phyloP scores from a whole-genome alignment of 495 filamentous ascomycete species.

The Aspergillus funiculosus region DNA sequence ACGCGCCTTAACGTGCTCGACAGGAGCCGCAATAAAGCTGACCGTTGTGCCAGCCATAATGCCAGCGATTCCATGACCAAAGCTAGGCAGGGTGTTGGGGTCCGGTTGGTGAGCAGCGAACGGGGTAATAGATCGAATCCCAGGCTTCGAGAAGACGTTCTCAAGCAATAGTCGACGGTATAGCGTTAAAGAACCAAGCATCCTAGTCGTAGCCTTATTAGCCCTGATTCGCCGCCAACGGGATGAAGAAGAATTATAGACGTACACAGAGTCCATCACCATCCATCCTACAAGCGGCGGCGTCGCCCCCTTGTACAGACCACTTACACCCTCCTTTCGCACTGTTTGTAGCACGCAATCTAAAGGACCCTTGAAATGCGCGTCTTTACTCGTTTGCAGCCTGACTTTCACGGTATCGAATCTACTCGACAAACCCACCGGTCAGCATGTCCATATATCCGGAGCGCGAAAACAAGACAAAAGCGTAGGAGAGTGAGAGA shows the following conservation, averaged over 20 bases:
- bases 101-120: constrained; percentile 29
- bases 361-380: constrained; percentile 78
- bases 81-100: constrained; percentile 54
- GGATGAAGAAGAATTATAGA: neutral
- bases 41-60: constrained; percentile 85
- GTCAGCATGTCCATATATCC: constrained; percentile 14
- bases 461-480: neutral
- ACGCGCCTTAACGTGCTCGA: constrained; percentile 93
- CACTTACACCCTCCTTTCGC: constrained; percentile 69
- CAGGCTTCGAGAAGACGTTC: constrained; percentile 63
- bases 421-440: constrained; percentile 20
- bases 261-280: constrained; percentile 86
- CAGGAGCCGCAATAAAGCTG: constrained; percentile 83
- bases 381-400: constrained; percentile 74
- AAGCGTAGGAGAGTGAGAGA: neutral
- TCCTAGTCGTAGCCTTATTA: constrained; percentile 35
- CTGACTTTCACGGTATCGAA: constrained; percentile 98
- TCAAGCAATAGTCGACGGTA: constrained; percentile 78
- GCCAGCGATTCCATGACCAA: constrained; percentile 83
- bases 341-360: constrained; percentile 79
- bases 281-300: constrained; percentile 94
- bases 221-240: neutral
- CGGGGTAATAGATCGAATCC: constrained; percentile 35
- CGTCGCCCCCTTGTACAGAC: constrained; percentile 83
- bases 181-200: constrained; percentile 86